Evolutionary conservation across 208 protist genomes (phyloP), one percentile per base, ranked within the genome.

Genomic region (Leishmania braziliensis): DNA sequence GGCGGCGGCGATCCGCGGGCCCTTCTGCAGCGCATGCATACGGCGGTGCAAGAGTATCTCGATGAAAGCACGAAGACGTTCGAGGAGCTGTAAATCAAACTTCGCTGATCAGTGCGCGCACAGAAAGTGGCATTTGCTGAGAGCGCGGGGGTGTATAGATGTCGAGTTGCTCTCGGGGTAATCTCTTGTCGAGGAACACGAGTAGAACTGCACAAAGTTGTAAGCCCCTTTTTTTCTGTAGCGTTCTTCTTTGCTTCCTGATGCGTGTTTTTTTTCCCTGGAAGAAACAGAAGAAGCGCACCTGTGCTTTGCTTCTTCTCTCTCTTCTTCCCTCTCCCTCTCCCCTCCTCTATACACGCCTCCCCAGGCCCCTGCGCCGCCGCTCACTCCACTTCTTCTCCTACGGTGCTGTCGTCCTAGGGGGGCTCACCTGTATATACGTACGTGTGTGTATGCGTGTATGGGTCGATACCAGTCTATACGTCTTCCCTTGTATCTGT

Each of bases 1-100:
- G 84, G 84, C 48, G 82, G 84, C 46, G 85, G 80, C 29, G 88
- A 88, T 29, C 86, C 85, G 26, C 51, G 87, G 43, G 65, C 63
- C 36, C n/a, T 93, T 4, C 78, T 91, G 51, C 74, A 88, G 26
- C 73, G 82, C 48, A 84, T 93, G 9, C 76, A 84, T 65, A 66
- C 12, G 6, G 86, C 84, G 4, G 80, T 91, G 12, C 78, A 89
- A 50, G 73, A 78, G 5, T 91, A 83, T 79, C 46, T 95, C 50
- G 78, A 80, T 65, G 54, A 2, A 12, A 72, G 33, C 33, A 89
- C 81, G 60, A 48, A 58, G 26, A 46, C 54, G 0, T 79, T 89
- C 53, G 68, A 74, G 60, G 69, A 86, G 63, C 48, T 80, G 60
- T 80, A 86, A 23, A 43, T 18, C 33, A n/a, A n/a, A 2, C 46